Evolutionary conservation across 2,329 filamentous ascomycete genomes (phyloP), one percentile per base, ranked within the genome.

Genomic region (Myriosclerotinia curreyana): DNA sequence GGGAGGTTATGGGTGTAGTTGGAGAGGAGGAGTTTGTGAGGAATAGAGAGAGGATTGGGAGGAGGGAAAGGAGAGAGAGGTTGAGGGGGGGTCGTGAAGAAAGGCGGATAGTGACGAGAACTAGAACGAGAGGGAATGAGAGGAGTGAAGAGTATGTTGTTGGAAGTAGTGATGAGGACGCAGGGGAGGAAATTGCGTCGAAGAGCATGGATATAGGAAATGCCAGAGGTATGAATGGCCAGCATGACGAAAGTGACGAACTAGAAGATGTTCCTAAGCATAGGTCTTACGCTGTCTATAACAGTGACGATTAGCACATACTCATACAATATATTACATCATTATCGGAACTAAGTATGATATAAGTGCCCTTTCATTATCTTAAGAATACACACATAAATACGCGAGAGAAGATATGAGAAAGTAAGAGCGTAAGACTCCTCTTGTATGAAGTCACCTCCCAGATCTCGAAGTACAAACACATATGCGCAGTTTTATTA

Each of bases 1-100:
- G 74, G 74, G 74, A 75, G 65, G 65, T 55, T 7, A 60, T 71
- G 49, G 67, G 68, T 17, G 62, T 67, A 22, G 66, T 74, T 11
- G 34, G 54, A 1, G 60, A 66, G 17, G 67, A 69, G 60, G 65
- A 64, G 3, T 73, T 74, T 67, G 60, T 63, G 20, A 66, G 46
- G 48, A 73, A 71, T 65, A 62, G 62, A 59, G 56, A 38, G 36
- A 65, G 55, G 60, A 55, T 60, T 31, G 65, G 62, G 44, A 69
- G 67, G 60, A 63, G 54, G 49, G 58, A 34, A 46, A 69, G 55
- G 46, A 67, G 58, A 28, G 22, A 50, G 22, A 58, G 12, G n/a
- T 28, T 46, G 31, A 52, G 52, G 42, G 8, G 28, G 28, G 36
- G 42, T 59, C 14, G 42, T 22, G 52, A 52, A 54, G 22, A 12